Conservation (phyloP, 1,139 yeast genomes). For the Kazachstania sp. region DNA sequence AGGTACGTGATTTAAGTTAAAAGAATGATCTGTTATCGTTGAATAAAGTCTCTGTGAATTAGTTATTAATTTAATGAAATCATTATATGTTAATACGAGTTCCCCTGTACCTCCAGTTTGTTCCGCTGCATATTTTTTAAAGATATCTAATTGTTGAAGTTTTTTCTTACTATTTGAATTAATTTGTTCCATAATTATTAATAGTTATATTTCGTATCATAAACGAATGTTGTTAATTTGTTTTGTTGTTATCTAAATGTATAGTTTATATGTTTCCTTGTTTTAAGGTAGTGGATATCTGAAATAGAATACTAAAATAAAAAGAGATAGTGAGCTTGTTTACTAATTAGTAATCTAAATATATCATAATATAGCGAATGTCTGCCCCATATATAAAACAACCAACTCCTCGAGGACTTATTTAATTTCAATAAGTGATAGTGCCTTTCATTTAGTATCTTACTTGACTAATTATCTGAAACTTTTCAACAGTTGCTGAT, state of each 20-base stretch:
- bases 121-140: conserved; percentile 24
- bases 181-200: conserved; percentile 31
- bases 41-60: conserved; percentile 29
- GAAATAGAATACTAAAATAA: too few species aligned
- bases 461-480: too few species aligned
- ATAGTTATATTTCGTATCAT: not conserved
- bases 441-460: too few species aligned
- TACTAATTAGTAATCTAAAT: too few species aligned
- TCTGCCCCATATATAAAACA: too few species aligned
- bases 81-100: conserved; percentile 30
- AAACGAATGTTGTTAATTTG: not conserved
- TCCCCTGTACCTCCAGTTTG: conserved; percentile 16
- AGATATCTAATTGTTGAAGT: conserved; percentile 34
- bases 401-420: too few species aligned
- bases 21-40: conserved; percentile 30
- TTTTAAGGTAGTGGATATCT: too few species aligned
- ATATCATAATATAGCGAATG: too few species aligned
- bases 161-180: conserved; percentile 32
- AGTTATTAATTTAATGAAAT: conserved; percentile 31
- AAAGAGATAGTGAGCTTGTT: too few species aligned
- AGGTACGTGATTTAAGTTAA: conserved; percentile 30
- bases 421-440: too few species aligned
- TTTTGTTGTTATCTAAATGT: not conserved
- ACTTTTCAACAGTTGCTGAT: too few species aligned
- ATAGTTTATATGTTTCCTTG: not conserved